A percentile compares a stretch with the other conserved stretches of the same genome.
These are phyloP conservation scores for Sclerotinia spermophila DNA, from an alignment of 2,329 filamentous ascomycete species.

Conservation along the genomic window DNA sequence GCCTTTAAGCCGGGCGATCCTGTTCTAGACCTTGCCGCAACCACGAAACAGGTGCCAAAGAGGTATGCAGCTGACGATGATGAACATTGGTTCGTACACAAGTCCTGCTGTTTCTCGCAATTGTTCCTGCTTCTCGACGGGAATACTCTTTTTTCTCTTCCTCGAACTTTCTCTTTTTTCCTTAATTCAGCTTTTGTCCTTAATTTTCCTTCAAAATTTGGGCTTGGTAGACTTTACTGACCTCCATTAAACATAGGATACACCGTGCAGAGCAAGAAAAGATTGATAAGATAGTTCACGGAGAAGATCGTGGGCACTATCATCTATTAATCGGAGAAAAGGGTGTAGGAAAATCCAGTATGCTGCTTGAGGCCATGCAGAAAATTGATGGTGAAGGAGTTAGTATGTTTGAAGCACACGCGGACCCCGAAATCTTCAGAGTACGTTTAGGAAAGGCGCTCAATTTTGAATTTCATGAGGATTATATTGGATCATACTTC, in stretches of 20 bases:
- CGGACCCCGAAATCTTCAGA: constrained; percentile 91
- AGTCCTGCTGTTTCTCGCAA: neutral
- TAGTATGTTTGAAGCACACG: constrained; percentile 94
- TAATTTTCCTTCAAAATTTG: neutral
- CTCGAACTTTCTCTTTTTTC: neutral
- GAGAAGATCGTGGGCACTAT: constrained; percentile 74
- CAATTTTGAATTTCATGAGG: constrained; percentile 95
- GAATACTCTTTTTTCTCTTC: neutral
- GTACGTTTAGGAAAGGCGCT: constrained; percentile 88
- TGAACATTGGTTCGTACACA: constrained; percentile 54
- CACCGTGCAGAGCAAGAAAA: constrained; percentile 73
- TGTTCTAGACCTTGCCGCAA: constrained; percentile 74
- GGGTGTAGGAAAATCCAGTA: constrained; percentile 92
- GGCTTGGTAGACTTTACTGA: neutral
- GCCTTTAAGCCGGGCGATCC: constrained; percentile 92
- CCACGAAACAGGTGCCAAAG: constrained; percentile 52
- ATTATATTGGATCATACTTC: constrained; percentile 95
- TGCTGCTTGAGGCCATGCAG: constrained; percentile 93
- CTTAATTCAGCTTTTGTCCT: neutral
- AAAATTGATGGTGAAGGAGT: constrained; percentile 86
- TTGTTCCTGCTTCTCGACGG: neutral
- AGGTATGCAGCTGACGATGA: constrained; percentile 31
- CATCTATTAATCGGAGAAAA: constrained; percentile 92
- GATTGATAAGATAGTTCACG: constrained; percentile 80
- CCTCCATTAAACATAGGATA: constrained; percentile 46